Percentiles rank a stretch among this genome's conserved stretches.
Conservation (phyloP, 2,329 filamentous ascomycete genomes). For the Mariannaea elegans region DNA sequence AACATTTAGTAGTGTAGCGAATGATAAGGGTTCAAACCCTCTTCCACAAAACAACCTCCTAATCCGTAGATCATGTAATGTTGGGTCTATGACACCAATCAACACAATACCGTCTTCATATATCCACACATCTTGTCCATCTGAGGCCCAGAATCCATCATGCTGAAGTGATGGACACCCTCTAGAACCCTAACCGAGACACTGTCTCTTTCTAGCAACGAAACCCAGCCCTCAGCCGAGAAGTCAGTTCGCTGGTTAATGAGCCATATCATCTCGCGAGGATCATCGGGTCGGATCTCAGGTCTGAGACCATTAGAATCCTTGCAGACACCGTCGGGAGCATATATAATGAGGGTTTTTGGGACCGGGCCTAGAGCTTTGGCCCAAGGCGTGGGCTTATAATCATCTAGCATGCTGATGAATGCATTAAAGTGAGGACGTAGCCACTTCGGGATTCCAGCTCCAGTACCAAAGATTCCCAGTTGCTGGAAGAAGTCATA, state of each 20-base stretch:
- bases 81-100: no score
- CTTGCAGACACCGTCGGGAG: conserved; percentile 77
- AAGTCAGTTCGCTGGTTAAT: conserved; percentile 79
- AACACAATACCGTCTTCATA: conserved; percentile 9
- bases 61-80: no score
- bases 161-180: conserved; percentile 32
- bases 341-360: conserved; percentile 73
- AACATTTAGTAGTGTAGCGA: background rate
- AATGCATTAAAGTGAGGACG: conserved; percentile 77
- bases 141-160: conserved; percentile 32
- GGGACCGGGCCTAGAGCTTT: conserved; percentile 61
- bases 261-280: conserved; percentile 73
- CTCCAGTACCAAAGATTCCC: conserved; percentile 72
- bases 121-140: conserved; percentile 29
- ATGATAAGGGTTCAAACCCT: no score
- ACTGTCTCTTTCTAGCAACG: conserved; percentile 21
- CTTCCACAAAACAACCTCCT: background rate
- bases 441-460: conserved; percentile 77
- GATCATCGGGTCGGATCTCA: conserved; percentile 49
- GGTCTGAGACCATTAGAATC: conserved; percentile 71
- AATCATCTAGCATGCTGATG: conserved; percentile 73
- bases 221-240: conserved; percentile 39
- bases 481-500: conserved; percentile 79
- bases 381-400: conserved; percentile 71
- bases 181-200: conserved; percentile 23